Conservation (phyloP, 495 filamentous ascomycete species). For the Articulospora tetracladia region DNA sequence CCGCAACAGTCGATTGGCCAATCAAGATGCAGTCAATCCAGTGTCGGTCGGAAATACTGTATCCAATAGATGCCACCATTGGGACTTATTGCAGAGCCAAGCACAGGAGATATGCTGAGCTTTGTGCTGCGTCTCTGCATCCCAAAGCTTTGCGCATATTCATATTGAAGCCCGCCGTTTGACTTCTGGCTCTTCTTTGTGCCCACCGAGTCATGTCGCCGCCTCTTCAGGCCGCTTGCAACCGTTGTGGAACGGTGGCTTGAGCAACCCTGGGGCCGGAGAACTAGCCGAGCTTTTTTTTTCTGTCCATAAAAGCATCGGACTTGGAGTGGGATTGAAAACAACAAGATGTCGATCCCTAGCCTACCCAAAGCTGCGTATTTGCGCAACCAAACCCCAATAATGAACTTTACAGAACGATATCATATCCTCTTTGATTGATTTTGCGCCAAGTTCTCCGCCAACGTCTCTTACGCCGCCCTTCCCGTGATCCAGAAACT, state of each 20-base stretch:
- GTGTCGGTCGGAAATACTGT: too few relatives aligned
- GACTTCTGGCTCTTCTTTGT: too few relatives aligned
- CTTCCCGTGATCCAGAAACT: neutral
- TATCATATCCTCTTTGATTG: neutral
- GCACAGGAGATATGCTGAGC: too few relatives aligned
- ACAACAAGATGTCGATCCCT: conserved; percentile 6
- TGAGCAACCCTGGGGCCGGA: neutral
- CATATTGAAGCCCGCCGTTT: too few relatives aligned
- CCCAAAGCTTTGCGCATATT: too few relatives aligned
- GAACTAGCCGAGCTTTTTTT: neutral
- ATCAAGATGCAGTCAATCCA: neutral
- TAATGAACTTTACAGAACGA: neutral
- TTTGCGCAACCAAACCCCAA: neutral
- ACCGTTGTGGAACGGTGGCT: neutral
- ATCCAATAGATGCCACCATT: too few relatives aligned
- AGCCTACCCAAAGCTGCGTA: neutral
- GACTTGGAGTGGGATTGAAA: neutral
- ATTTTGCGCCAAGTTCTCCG: neutral
- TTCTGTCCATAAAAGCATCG: neutral
- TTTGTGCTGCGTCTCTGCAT: too few relatives aligned
- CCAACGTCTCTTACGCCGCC: neutral
- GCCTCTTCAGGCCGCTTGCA: neutral
- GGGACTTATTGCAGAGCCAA: too few relatives aligned
- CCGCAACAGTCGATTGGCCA: neutral
- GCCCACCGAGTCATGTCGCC: neutral